These are phyloP conservation scores for Aristolochia fimbriata DNA, from an alignment of 164 flowering plant genomes.

Conservation along the genomic window DNA sequence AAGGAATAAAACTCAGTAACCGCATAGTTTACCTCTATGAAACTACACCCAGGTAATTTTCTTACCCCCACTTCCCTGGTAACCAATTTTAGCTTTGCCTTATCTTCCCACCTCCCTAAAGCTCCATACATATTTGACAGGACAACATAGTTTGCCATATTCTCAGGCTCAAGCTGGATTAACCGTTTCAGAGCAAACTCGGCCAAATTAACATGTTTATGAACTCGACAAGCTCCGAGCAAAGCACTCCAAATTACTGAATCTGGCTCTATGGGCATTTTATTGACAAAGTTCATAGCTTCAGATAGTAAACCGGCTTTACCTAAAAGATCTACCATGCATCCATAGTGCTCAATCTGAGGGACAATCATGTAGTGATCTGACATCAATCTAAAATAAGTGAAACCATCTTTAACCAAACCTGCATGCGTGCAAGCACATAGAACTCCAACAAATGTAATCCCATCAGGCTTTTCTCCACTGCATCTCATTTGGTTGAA, in stretches of 20 bases:
- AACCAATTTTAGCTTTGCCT: conserved; percentile 44
- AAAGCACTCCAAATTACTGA: conserved; percentile 60
- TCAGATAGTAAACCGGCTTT: conserved; percentile 45
- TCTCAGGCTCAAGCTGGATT: conserved; percentile 45
- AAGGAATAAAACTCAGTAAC: conserved; percentile 44
- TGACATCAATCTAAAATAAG: conserved; percentile 43
- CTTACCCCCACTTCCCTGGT: conserved; percentile 38
- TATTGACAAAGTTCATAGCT: conserved; percentile 40
- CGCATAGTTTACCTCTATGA: conserved; percentile 40
- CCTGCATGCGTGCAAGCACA: conserved; percentile 75
- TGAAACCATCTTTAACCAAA: conserved; percentile 38
- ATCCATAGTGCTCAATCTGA: conserved; percentile 72
- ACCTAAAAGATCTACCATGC: conserved; percentile 59
- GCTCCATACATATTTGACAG: conserved; percentile 58
- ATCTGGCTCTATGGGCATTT: conserved; percentile 69
- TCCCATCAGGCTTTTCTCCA: conserved; percentile 46
- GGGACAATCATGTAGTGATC: conserved; percentile 36
- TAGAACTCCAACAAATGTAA: conserved; percentile 57
- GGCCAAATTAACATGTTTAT: conserved; percentile 45
- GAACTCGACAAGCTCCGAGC: conserved; percentile 51
- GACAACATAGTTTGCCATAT: conserved; percentile 53
- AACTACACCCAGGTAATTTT: conserved; percentile 61
- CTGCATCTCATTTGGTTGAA: conserved; percentile 38
- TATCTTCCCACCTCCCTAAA: conserved; percentile 41
- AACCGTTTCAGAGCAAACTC: conserved; percentile 45